Conservation (phyloP, 108 stramenopile genomes). For the Epipyxis sp. region DNA sequence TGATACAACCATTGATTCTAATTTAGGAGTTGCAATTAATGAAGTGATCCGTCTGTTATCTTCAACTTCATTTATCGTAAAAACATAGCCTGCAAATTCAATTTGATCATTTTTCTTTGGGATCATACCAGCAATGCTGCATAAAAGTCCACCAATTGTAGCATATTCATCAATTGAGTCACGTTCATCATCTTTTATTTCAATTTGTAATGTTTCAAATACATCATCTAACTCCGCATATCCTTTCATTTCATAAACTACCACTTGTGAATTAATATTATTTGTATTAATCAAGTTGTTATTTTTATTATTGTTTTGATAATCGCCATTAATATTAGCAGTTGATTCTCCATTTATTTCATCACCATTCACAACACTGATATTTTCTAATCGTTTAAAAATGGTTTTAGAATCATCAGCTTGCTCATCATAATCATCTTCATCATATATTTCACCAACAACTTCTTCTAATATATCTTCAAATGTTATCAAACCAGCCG, state of each 20-base stretch:
- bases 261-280: constrained; percentile 51
- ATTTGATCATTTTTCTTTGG: constrained; percentile 81
- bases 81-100: constrained; percentile 79
- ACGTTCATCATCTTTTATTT: constrained; percentile 75
- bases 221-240: constrained; percentile 89
- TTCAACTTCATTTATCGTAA: constrained; percentile 77
- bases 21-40: no score
- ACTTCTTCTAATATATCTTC: constrained; percentile 90
- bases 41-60: constrained; percentile 56
- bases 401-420: constrained; percentile 81
- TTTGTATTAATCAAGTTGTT: not conserved
- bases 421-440: constrained; percentile 78
- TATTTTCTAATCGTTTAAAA: constrained; percentile 52
- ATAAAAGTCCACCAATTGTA: constrained; percentile 83
- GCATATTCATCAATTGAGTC: constrained; percentile 69
- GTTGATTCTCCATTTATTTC: not conserved
- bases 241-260: constrained; percentile 79
- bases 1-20: no score
- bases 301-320: no score
- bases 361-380: no score
- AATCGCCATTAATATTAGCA: not conserved
- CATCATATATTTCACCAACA: constrained; percentile 84
- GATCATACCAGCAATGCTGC: constrained; percentile 88
- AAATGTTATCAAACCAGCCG: constrained; percentile 88
- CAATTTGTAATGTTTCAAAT: constrained; percentile 67